A percentile compares a stretch with the other conserved stretches of the same genome.
phyloP scores from a whole-genome alignment of 306 rosid genomes.

The Hippophae tibetana region DNA sequence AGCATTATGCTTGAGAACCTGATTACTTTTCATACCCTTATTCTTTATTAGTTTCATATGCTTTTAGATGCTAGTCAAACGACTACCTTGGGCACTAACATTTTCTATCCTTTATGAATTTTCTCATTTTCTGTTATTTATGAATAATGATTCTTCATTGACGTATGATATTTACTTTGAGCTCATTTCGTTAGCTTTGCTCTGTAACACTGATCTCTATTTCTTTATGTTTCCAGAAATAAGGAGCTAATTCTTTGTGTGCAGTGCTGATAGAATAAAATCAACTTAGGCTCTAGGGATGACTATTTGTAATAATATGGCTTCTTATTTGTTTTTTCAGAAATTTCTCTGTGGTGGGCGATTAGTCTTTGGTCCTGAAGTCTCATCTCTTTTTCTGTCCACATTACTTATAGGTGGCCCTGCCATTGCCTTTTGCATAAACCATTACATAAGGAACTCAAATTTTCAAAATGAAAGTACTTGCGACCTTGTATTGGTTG shows the following conservation, averaged over 20 bases:
- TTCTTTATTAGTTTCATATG: no score
- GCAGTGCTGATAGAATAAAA: background rate
- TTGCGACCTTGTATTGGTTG: slow-evolving; percentile 51
- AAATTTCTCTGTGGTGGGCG: slow-evolving; percentile 82
- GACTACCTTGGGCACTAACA: no score
- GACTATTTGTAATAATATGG: slow-evolving; percentile 21
- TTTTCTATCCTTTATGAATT: no score
- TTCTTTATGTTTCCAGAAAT: no score
- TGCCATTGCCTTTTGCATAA: slow-evolving; percentile 60
- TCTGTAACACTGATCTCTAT: no score
- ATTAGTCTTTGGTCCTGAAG: slow-evolving; percentile 90
- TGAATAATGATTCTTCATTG: no score
- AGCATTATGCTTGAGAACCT: no score
- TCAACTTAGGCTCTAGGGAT: background rate
- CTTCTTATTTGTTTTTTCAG: slow-evolving; percentile 35
- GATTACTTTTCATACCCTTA: no score
- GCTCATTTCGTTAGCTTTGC: no score
- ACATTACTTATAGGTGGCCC: slow-evolving; percentile 58
- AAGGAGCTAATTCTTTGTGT: background rate
- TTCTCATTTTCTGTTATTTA: no score
- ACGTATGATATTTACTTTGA: no score
- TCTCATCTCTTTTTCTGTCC: slow-evolving; percentile 62
- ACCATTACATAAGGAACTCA: slow-evolving; percentile 32
- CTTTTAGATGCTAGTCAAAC: no score
- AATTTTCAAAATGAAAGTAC: slow-evolving; percentile 2